A percentile compares a stretch with the other conserved stretches of the same genome.
These are phyloP conservation scores for Rhizopogon salebrosus DNA, from an alignment of 768 basidiomycete species.

Conservation along the genomic window DNA sequence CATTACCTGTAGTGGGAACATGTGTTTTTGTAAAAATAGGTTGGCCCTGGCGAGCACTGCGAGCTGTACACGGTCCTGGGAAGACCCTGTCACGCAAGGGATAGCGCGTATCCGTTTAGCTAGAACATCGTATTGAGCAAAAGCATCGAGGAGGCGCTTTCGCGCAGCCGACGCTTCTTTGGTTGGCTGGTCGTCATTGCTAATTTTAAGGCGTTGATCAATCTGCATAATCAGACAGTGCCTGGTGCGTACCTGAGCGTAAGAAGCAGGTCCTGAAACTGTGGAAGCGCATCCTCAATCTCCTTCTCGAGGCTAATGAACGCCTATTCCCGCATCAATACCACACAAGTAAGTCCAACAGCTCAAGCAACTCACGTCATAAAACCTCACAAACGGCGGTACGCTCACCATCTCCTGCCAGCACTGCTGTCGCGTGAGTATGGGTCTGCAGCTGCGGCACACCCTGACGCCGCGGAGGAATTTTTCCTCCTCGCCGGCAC, in stretches of 20 bases:
- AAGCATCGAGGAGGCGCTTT: conserved; percentile 79
- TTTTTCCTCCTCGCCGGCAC: conserved; percentile 59
- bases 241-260: conserved; percentile 48
- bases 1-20: conserved; percentile 49
- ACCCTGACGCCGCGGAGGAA: conserved; percentile 86
- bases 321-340: conserved; percentile 33
- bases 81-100: conserved; percentile 60
- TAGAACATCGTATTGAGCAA: conserved; percentile 84
- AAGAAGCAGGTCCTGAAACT: conserved; percentile 82
- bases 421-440: conserved; percentile 82
- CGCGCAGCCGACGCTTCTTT: conserved; percentile 67
- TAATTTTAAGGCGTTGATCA: conserved; percentile 2
- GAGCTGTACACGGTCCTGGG: conserved; percentile 79
- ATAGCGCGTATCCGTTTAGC: conserved; percentile 79
- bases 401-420: conserved; percentile 53
- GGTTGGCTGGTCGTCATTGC: conserved; percentile 47
- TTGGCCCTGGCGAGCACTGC: conserved; percentile 76
- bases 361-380: conserved; percentile 46
- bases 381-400: conserved; percentile 63
- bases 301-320: conserved; percentile 78
- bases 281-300: conserved; percentile 82
- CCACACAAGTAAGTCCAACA: not conserved
- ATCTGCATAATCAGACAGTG: conserved; percentile 20
- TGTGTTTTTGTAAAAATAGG: conserved; percentile 81
- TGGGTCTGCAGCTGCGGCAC: conserved; percentile 77